These are phyloP conservation scores for Teratosphaeria viscida DNA, from an alignment of 2,329 filamentous ascomycete genomes.

Conservation along the genomic window DNA sequence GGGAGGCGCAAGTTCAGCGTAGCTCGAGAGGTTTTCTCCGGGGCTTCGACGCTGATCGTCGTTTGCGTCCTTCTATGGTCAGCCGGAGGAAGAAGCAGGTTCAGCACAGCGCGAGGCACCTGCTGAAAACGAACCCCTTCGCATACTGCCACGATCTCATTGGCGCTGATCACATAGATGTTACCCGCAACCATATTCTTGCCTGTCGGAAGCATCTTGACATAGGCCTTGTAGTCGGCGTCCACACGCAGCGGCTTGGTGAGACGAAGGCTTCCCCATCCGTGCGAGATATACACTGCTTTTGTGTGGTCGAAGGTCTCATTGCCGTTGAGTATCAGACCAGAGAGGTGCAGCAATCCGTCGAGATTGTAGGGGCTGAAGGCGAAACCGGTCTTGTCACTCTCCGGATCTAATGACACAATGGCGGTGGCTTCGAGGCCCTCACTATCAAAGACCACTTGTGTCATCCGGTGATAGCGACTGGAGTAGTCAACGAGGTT, in stretches of 20 bases:
- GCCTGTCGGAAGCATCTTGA: not conserved
- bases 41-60: not conserved
- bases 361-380: slow-evolving; percentile 24
- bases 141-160: not conserved
- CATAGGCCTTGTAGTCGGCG: not conserved
- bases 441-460: slow-evolving; percentile 26
- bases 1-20: too few species aligned
- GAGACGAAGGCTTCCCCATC: slow-evolving; percentile 11
- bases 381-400: slow-evolving; percentile 2
- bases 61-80: not conserved
- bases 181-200: not conserved
- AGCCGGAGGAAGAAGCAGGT: not conserved
- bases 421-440: slow-evolving; percentile 26
- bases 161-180: not conserved
- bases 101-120: not conserved
- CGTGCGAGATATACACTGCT: slow-evolving; percentile 25
- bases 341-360: slow-evolving; percentile 24
- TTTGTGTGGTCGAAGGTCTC: slow-evolving; percentile 15
- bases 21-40: too few species aligned
- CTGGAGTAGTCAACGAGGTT: not conserved
- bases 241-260: not conserved
- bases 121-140: not conserved
- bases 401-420: slow-evolving; percentile 4
- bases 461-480: slow-evolving; percentile 28
- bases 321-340: slow-evolving; percentile 7